Conservation (phyloP, 2,329 filamentous ascomycete genomes). For the Annulohypoxylon truncatum region DNA sequence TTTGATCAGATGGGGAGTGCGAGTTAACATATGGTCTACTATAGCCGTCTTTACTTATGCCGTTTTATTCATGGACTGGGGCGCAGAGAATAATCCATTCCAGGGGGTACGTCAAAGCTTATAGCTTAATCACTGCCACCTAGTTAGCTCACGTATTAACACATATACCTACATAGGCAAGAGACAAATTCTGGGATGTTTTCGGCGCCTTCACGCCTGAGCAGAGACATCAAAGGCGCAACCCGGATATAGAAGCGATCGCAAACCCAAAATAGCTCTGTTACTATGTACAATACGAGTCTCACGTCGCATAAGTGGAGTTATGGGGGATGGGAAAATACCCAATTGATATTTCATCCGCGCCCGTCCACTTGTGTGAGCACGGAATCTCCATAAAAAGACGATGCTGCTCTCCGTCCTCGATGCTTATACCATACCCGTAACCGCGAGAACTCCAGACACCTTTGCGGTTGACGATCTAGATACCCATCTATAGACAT, state of each 20-base stretch:
- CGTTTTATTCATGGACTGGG: constrained; percentile 72
- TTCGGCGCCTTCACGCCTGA: constrained; percentile 48
- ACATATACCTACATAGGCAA: constrained; percentile 49
- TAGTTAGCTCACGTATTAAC: not conserved
- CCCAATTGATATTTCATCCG: constrained; percentile 43
- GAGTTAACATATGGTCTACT: not conserved
- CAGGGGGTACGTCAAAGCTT: constrained; percentile 56
- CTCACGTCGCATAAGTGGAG: constrained; percentile 48
- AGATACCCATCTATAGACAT: not conserved
- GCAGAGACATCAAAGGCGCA: constrained; percentile 42
- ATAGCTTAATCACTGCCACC: not conserved
- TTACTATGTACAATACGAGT: constrained; percentile 31
- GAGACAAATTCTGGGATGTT: constrained; percentile 54
- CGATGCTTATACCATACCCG: constrained; percentile 30
- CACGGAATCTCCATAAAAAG: constrained; percentile 17
- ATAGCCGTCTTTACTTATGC: constrained; percentile 66
- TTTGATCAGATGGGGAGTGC: not conserved
- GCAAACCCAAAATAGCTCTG: constrained; percentile 29
- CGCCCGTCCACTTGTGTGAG: constrained; percentile 29
- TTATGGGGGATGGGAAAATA: constrained; percentile 48
- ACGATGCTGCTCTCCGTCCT: constrained; percentile 25
- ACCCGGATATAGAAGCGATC: constrained; percentile 34
- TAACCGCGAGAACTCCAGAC: constrained; percentile 35
- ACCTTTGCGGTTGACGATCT: not conserved
- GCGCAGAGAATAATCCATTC: constrained; percentile 60